Evolutionary conservation across 179 eudicot genomes (phyloP).

Genomic region (Beta corolliflora): DNA sequence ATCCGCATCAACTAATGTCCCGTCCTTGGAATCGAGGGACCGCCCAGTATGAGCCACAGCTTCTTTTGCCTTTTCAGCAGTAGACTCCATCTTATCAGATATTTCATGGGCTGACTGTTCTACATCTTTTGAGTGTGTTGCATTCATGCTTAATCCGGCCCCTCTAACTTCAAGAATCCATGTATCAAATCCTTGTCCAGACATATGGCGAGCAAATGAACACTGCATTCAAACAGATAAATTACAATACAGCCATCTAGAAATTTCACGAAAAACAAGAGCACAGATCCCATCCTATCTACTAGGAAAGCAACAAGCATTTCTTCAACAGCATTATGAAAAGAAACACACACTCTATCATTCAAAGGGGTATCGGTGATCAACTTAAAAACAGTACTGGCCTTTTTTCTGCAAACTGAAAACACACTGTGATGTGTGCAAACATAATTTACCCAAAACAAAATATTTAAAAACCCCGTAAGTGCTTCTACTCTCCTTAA

Average conservation of each 20-base stretch:
- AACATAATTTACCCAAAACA: too few relatives aligned
- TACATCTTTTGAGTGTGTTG: constrained; percentile 48
- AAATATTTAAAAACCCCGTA: too few relatives aligned
- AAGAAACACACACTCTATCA: background rate
- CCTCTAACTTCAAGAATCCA: constrained; percentile 99
- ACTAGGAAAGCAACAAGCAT: background rate
- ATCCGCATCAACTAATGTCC: constrained; percentile 34
- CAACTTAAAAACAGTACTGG: background rate
- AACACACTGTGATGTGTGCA: background rate
- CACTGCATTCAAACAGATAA: constrained; percentile 50
- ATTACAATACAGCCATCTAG: background rate
- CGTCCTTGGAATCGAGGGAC: constrained; percentile 17
- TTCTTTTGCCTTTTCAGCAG: constrained; percentile 40
- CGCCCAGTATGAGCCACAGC: constrained; percentile 20
- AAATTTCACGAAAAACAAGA: background rate
- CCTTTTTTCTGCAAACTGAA: background rate
- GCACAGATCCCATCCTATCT: background rate
- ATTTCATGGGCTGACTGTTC: constrained; percentile 67
- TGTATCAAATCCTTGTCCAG: constrained; percentile 97
- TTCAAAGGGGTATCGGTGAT: background rate
- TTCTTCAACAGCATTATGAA: background rate
- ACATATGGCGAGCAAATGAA: constrained; percentile 98
- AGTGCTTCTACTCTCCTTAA: too few relatives aligned
- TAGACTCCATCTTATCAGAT: constrained; percentile 49
- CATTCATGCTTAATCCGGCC: constrained; percentile 82